phyloP scores from a whole-genome alignment of 2,329 filamentous ascomycete species.

The Chalaropsis thielavioides region DNA sequence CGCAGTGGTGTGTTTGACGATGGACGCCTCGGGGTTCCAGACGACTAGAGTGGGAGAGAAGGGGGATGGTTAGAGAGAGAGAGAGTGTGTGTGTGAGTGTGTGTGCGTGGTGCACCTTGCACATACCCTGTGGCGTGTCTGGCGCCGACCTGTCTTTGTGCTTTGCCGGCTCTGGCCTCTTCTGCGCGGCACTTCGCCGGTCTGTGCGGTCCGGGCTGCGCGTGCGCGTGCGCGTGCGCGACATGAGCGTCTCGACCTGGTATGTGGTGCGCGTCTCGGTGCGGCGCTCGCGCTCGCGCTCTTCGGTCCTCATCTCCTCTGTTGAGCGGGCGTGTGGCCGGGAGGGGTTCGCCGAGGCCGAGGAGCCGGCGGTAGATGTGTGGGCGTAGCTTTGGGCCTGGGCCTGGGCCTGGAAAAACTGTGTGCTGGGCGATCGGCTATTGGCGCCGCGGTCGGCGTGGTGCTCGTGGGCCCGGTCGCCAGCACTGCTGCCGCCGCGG shows the following conservation, averaged over 20 bases:
- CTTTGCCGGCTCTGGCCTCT: conserved; percentile 28
- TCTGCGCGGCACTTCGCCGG: conserved; percentile 24
- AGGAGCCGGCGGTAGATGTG: not conserved
- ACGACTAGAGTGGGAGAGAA: conserved; percentile 24
- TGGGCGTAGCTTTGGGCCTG: conserved; percentile 2
- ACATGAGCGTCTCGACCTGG: conserved; percentile 47
- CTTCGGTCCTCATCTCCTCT: conserved; percentile 30
- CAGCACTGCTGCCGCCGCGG: conserved; percentile 24
- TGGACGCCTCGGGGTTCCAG: conserved; percentile 69
- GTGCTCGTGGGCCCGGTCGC: conserved; percentile 21
- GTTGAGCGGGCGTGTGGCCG: conserved; percentile 29
- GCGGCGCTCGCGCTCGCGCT: conserved; percentile 24
- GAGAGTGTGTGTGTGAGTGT: too few relatives aligned
- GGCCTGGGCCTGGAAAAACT: conserved; percentile 18
- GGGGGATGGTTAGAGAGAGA: not conserved
- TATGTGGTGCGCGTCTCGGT: conserved; percentile 44
- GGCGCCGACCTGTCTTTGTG: conserved; percentile 33
- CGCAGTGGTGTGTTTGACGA: conserved; percentile 52
- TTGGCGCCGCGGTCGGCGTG: conserved; percentile 21
- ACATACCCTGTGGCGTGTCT: conserved; percentile 38
- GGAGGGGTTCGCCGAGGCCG: conserved; percentile 37
- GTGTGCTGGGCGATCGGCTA: conserved; percentile 25
- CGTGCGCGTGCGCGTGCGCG: conserved; percentile 41
- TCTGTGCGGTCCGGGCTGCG: conserved; percentile 42
- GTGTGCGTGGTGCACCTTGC: too few relatives aligned